Evolutionary conservation across 768 basidiomycete species (phyloP).

Genomic region (Hericium alpestre): DNA sequence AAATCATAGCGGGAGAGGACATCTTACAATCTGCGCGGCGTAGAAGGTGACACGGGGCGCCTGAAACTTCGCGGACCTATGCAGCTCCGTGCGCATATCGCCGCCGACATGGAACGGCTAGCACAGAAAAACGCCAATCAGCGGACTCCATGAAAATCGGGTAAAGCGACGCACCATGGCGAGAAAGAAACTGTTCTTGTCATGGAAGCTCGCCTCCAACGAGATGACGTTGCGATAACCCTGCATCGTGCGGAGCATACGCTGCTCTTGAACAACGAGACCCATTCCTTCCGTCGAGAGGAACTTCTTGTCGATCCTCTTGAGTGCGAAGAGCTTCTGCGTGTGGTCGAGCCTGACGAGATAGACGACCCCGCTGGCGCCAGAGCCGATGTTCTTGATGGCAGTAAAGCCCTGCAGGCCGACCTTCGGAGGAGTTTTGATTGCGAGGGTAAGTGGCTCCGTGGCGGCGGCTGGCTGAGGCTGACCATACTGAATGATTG

Average conservation of each 20-base stretch:
- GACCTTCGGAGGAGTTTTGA: neutral
- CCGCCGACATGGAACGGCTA: neutral
- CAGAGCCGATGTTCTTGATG: conserved; percentile 1
- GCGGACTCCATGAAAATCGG: neutral
- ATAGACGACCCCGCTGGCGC: conserved; percentile 1
- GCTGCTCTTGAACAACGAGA: conserved; percentile 1
- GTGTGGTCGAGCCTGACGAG: neutral
- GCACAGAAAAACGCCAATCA: neutral
- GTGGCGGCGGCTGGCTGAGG: neutral
- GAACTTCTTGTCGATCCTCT: conserved; percentile 1
- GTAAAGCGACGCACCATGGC: neutral
- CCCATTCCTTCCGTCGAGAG: neutral
- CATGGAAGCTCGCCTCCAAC: conserved; percentile 6
- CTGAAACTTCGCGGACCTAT: neutral
- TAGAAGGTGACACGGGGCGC: neutral
- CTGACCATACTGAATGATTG: neutral
- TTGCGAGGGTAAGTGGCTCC: too few species aligned
- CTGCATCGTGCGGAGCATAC: neutral
- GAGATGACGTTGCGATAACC: neutral
- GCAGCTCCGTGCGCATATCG: neutral
- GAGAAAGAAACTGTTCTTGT: conserved; percentile 6
- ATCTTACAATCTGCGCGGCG: neutral
- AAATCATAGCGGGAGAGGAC: neutral
- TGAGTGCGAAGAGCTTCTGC: neutral
- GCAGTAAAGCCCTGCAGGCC: neutral